Conservation (phyloP, 805 yeast genomes). For the Hanseniaspora valbyensis region DNA sequence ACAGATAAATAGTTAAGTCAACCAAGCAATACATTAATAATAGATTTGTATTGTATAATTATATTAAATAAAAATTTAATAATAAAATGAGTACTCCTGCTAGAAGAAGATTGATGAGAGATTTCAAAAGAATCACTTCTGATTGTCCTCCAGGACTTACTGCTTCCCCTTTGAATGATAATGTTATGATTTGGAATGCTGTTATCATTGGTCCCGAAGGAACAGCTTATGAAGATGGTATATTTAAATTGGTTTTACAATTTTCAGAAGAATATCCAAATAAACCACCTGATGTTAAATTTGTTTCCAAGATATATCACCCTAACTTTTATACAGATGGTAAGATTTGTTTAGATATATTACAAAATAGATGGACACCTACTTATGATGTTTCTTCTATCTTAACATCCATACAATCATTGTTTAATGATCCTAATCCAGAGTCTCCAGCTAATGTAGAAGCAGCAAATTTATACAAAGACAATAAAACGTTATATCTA, state of each 20-base stretch:
- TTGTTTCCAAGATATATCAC: constrained; percentile 90
- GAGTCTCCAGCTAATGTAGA: constrained; percentile 96
- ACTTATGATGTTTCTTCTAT: constrained; percentile 96
- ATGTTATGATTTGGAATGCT: constrained; percentile 95
- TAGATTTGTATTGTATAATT: not conserved
- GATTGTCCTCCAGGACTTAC: constrained; percentile 98
- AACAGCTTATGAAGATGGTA: constrained; percentile 97
- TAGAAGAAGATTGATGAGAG: constrained; percentile 97
- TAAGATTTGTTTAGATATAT: constrained; percentile 86
- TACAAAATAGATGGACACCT: constrained; percentile 97
- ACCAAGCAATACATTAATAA: too few species aligned
- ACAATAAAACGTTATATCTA: constrained; percentile 84
- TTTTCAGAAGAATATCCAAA: constrained; percentile 97
- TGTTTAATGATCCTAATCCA: constrained; percentile 91
- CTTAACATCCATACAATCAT: constrained; percentile 80
- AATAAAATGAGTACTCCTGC: constrained; percentile 95
- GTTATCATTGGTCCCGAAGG: constrained; percentile 96
- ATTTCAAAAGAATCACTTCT: constrained; percentile 92
- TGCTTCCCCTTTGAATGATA: constrained; percentile 93
- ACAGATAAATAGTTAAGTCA: not conserved
- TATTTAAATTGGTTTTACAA: constrained; percentile 72
- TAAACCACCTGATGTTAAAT: constrained; percentile 88
- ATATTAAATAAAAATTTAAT: not conserved
- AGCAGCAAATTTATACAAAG: constrained; percentile 90
- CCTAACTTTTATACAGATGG: constrained; percentile 96